Percentiles rank a stretch among this genome's conserved stretches.
phyloP scores from a whole-genome alignment of 345 rosid species.

The Arabis hirsuta region DNA sequence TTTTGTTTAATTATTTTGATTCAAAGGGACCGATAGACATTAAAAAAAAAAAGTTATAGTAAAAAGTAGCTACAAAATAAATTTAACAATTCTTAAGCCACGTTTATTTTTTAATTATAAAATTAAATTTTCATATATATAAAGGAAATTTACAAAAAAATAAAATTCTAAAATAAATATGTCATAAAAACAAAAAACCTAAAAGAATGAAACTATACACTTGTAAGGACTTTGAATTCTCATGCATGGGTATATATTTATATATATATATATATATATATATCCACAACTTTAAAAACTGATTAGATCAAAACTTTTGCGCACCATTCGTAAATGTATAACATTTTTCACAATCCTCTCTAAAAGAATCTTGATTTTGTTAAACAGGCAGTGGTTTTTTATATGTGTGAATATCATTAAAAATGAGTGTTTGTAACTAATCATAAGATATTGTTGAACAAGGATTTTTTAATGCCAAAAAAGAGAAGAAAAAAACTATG shows the following conservation, averaged over 20 bases:
- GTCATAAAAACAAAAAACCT: too few species aligned
- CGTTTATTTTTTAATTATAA: background rate
- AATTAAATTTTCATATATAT: background rate
- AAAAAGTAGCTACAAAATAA: too few species aligned
- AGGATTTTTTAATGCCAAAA: too few species aligned
- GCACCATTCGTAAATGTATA: background rate
- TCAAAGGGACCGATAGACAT: constrained; percentile 9
- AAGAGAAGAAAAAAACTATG: too few species aligned
- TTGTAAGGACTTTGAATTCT: background rate
- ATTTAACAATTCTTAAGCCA: too few species aligned
- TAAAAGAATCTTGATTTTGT: background rate
- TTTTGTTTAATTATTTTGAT: constrained; percentile 7
- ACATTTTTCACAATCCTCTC: background rate
- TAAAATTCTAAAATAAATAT: too few species aligned
- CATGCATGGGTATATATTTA: constrained; percentile 1
- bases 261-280: too few species aligned
- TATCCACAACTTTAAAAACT: background rate
- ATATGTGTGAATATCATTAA: too few species aligned
- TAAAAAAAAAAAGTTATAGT: background rate
- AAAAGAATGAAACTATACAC: background rate
- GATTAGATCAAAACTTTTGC: background rate
- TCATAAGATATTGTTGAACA: too few species aligned
- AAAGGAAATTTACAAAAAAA: background rate
- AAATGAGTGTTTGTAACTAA: too few species aligned
- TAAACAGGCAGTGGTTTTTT: background rate